Base-by-base conservation (phyloP, 345 rosid genomes). In the Salix caprea region DNA sequence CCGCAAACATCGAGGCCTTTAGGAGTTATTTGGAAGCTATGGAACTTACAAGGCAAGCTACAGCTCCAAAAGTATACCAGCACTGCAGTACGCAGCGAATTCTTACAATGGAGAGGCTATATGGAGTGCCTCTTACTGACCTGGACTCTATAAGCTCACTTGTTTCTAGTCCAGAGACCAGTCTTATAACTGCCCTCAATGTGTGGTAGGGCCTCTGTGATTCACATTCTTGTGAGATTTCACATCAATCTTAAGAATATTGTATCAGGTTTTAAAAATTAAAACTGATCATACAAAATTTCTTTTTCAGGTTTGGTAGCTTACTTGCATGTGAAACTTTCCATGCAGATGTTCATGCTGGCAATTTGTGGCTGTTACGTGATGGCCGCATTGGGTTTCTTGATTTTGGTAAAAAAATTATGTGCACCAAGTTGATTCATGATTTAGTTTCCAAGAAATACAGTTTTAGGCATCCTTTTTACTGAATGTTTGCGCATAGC, bases 321-420 rank as follows among this genome's bases (percentile, higher is more conserved):
- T 83, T 95, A 82, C 94, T 95, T 72, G 97, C 94, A 56, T 93
- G 99, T 82, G 98, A 93, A 83, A 88, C 83, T 78, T 95, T 95
- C 87, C 99, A 93, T 83, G 99, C 99, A 78, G 99, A 95, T 91
- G 99, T 95, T 32, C 99, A 95, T 82, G 99, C 97, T 2, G 98
- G 99, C 75, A 95, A 95, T 87, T 86, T 93, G 78, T 93, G 98
- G 99, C 66, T 90, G 75, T 84, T 95, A 82, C 92, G 91, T 70
- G 97, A 95, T 89, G 99, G 99, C 69, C 97, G 96, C 61, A 93
- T 93, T 77, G 97, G 99, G 39, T 95, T 90, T 89, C 97, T 95
- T 82, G 99, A 95, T 90, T 93, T 92, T 81, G 99, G 97, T 95
- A 88, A 66, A 77, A 65, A 18, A 28, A 24, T 32, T 60, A 1